Evolutionary conservation across 495 filamentous ascomycete species (phyloP).

Genomic region (Hypomontagnella submonticulosa): DNA sequence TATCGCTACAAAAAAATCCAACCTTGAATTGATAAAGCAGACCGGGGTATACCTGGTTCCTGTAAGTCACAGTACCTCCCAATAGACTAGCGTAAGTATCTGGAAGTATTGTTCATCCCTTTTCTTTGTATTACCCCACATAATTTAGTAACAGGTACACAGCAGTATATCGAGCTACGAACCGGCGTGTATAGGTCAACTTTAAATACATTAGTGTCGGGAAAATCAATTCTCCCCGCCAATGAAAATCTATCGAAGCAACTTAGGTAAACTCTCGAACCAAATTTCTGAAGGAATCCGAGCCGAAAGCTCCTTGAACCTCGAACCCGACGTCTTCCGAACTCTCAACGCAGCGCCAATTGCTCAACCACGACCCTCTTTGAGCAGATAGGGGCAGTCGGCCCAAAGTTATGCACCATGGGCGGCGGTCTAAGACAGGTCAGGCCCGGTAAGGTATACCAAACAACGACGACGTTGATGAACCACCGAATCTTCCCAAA

Average conservation of each 20-base stretch:
- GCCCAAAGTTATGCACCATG: slow-evolving; percentile 34
- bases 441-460: slow-evolving; percentile 40
- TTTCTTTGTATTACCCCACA: no score
- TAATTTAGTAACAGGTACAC: slow-evolving; percentile 2
- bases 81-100: background rate
- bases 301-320: slow-evolving; percentile 2
- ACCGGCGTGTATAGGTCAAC: background rate
- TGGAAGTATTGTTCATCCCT: background rate
- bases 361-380: background rate
- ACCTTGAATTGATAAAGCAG: background rate
- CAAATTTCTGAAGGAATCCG: slow-evolving; percentile 12
- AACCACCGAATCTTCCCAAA: slow-evolving; percentile 43
- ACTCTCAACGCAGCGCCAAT: slow-evolving; percentile 22
- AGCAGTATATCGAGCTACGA: background rate
- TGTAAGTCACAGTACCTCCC: no score
- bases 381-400: slow-evolving; percentile 8
- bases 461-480: slow-evolving; percentile 40
- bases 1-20: slow-evolving; percentile 36
- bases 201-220: background rate
- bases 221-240: slow-evolving; percentile 37
- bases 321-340: background rate
- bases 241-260: slow-evolving; percentile 4
- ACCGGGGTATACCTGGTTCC: background rate
- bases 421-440: slow-evolving; percentile 46
- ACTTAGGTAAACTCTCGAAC: background rate